These are phyloP conservation scores for Trypanosoma platydactyli DNA, from an alignment of 208 protist species.

Conservation along the genomic window DNA sequence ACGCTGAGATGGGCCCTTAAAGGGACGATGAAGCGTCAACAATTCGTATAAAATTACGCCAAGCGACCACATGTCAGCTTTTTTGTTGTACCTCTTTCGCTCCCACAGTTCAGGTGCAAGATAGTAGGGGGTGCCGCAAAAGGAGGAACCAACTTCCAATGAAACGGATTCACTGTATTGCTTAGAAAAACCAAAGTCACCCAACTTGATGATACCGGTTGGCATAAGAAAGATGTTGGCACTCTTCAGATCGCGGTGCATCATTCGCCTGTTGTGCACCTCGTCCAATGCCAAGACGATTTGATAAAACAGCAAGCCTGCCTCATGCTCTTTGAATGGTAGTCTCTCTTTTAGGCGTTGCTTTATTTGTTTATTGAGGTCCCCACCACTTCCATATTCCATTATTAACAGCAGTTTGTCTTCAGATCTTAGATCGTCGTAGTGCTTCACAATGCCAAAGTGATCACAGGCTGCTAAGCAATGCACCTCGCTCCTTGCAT, in stretches of 20 bases:
- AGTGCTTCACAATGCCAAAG: conserved; percentile 90
- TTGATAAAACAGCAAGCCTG: conserved; percentile 83
- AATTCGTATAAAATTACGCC: conserved; percentile 89
- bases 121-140: conserved; percentile 93
- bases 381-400: conserved; percentile 88
- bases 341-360: conserved; percentile 69
- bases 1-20: conserved; percentile 77
- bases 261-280: conserved; percentile 83
- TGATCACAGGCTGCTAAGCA: conserved; percentile 87
- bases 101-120: conserved; percentile 93
- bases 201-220: conserved; percentile 88
- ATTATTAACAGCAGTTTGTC: conserved; percentile 88
- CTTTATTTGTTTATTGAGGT: conserved; percentile 88
- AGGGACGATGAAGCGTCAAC: conserved; percentile 82
- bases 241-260: conserved; percentile 91
- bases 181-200: conserved; percentile 88
- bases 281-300: conserved; percentile 85
- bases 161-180: conserved; percentile 85
- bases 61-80: conserved; percentile 93
- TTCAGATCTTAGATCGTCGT: conserved; percentile 73
- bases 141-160: conserved; percentile 69
- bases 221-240: conserved; percentile 90
- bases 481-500: conserved; percentile 84
- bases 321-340: conserved; percentile 84
- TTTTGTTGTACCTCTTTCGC: conserved; percentile 92